Base-by-base conservation (phyloP, 2,329 filamentous ascomycete genomes). In the Trichophyton schoenleinii region DNA sequence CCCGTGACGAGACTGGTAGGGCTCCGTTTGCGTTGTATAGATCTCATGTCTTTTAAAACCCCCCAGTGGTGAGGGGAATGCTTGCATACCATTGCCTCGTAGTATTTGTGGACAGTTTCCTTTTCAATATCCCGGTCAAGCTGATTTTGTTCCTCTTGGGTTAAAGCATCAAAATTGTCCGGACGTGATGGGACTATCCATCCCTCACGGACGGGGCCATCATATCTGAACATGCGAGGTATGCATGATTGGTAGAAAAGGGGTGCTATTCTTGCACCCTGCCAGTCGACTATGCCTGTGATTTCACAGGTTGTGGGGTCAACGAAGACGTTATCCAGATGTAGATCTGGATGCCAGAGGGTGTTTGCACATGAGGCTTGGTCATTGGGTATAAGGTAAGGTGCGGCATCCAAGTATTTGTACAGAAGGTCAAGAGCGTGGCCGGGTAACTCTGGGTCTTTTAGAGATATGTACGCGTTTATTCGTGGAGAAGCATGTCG, bases 81-180 rank as follows among this genome's bases (percentile, higher is more conserved):
- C 41, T 69, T 72, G 52, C 53, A 67, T 0, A 72, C 68, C 61
- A 68, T 68, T 15, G 69, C 67, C 58, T 72, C 67, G 61, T 73
- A 72, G 64, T 69, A 73, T 66, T 73, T 73, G 46, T 73, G 70
- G 0, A 71, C 61, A 0, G 59, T 71, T 60, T 73, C 68, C 34
- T 66, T 72, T 58, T 73, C 69, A n/a, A 72, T 38, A 62, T 71
- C 63, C 9, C 62, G 42, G 18, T 73, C 67, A 8, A 72, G 62
- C 31, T 55, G 53, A 36, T 64, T 68, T 42, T 72, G 63, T 55
- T 73, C 67, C 2, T 68, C 58, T 58, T 66, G 34, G 34, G 60
- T 67, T 0, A 72, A 60, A 13, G 0, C 64, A 0, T 71, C 68
- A 34, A 69, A 72, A 28, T 68, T 63, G 9, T 68, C 67, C 0